Evolutionary conservation across 352 stramenopile genomes (phyloP), one percentile per base, ranked within the genome.

Genomic region (Albugo laibachii): DNA sequence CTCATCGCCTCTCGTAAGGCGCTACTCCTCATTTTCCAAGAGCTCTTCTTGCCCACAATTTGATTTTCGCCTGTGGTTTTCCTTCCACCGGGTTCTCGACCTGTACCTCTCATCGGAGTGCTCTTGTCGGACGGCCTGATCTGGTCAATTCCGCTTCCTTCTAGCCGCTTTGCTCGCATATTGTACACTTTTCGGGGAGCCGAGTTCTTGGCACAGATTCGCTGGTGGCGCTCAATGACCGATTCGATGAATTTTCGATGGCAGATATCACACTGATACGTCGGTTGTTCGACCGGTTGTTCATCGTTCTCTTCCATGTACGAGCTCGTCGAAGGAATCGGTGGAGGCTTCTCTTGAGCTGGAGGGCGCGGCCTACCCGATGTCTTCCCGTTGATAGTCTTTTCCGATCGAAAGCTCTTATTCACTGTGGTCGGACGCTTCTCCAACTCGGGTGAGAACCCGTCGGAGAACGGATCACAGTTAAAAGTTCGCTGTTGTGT

Each of bases 1-100:
- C 84, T 89, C 69, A 95, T 94, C 18, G 81, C 81, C 37, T 91
- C 68, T 1, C 83, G 71, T 48, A 95, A 89, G 48, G 69, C 68
- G 2, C 81, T 69, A 41, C 73, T 91, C 57, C 94, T 84, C 39
- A 77, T 52, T 51, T 92, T 91, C 83, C 84, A 95, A 57, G 86
- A 76, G 15, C 54, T 61, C 43, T 86, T 83, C 1, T 52, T 50
- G 21, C 62, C 74, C 40, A 84, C 67, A n/a, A 65, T 62, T 31
- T 78, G 50, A 24, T 81, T 67, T 8, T 67, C 62, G 12, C 55
- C 58, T 31, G 13, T 19, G 16, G 18, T n/a, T 13, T 56, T 57
- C 2, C 50, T 13, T 0, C 56, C 50, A 0, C 41, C 31, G 13
- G 50, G 38, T 34, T 15, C 40, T 15, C 49, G 45, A 43, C 16